These are phyloP conservation scores for Naganishia liquefaciens DNA, from an alignment of 1,284 basidiomycete species.

Conservation along the genomic window DNA sequence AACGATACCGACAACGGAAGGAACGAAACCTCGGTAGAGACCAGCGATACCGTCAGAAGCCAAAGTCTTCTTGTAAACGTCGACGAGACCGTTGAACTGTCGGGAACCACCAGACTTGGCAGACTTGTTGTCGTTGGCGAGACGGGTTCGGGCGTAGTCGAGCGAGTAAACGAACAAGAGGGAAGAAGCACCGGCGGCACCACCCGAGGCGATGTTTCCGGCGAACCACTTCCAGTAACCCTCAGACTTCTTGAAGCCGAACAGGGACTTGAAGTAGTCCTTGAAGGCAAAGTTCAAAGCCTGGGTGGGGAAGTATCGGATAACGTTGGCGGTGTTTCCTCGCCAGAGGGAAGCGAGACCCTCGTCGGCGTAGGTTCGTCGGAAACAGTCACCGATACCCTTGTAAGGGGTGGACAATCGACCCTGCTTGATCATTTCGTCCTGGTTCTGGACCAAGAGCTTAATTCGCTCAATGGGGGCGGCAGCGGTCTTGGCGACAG, in stretches of 20 bases:
- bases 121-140: slow-evolving; percentile 95
- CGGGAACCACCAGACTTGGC: slow-evolving; percentile 74
- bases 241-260: slow-evolving; percentile 61
- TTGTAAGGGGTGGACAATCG: slow-evolving; percentile 90
- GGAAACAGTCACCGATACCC: slow-evolving; percentile 59
- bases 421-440: slow-evolving; percentile 82
- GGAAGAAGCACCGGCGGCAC: slow-evolving; percentile 93
- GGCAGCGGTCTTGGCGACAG: slow-evolving; percentile 95
- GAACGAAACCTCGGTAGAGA: slow-evolving; percentile 66
- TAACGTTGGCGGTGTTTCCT: slow-evolving; percentile 61
- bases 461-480: slow-evolving; percentile 99
- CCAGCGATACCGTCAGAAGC: slow-evolving; percentile 59
- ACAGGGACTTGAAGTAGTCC: slow-evolving; percentile 58
- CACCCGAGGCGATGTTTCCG: slow-evolving; percentile 83
- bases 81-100: slow-evolving; percentile 68
- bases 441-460: slow-evolving; percentile 93
- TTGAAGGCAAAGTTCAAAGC: slow-evolving; percentile 56
- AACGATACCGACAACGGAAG: slow-evolving; percentile 64
- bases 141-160: slow-evolving; percentile 95
- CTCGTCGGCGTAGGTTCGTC: slow-evolving; percentile 57
- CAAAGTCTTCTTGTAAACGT: slow-evolving; percentile 73
- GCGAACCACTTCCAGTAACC: slow-evolving; percentile 62
- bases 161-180: slow-evolving; percentile 97
- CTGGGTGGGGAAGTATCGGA: slow-evolving; percentile 61
- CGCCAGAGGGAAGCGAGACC: slow-evolving; percentile 58